A percentile compares a stretch with the other conserved stretches of the same genome.
phyloP scores from a whole-genome alignment of 352 stramenopile species.

The Phytophthora sp. region DNA sequence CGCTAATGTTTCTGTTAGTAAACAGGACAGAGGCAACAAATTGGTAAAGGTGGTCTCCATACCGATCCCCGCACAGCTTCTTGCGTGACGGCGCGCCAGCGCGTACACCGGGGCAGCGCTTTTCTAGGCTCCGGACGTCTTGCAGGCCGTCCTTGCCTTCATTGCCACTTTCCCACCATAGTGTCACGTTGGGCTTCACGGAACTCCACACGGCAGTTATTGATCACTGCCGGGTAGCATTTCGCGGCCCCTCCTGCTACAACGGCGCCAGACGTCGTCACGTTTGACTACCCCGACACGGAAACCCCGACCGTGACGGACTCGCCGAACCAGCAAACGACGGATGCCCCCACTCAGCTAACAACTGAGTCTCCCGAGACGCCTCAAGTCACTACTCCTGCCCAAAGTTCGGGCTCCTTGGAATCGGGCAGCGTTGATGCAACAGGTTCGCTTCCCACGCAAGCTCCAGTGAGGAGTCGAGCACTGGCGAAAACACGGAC shows the following conservation, averaged over 20 bases:
- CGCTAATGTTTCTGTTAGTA: too few relatives aligned
- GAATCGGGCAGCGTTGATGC: conserved; percentile 7
- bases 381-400: conserved; percentile 8
- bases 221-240: neutral
- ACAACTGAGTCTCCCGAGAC: conserved; percentile 10
- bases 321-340: conserved; percentile 18
- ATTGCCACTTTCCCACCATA: conserved; percentile 19
- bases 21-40: too few relatives aligned
- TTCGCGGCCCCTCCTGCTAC: neutral
- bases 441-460: neutral
- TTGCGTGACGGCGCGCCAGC: too few relatives aligned
- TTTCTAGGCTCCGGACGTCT: conserved; percentile 1
- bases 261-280: neutral
- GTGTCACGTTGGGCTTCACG: conserved; percentile 10
- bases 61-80: too few relatives aligned
- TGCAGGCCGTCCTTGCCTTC: neutral
- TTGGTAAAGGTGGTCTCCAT: too few relatives aligned
- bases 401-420: conserved; percentile 2
- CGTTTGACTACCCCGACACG: conserved; percentile 20
- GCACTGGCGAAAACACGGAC: neutral
- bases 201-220: conserved; percentile 11
- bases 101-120: too few relatives aligned
- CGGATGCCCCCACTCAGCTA: conserved; percentile 5
- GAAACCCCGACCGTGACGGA: conserved; percentile 21
- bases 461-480: conserved; percentile 8